phyloP scores from a whole-genome alignment of 139 green algal genomes.

The Chlorella sp. region DNA sequence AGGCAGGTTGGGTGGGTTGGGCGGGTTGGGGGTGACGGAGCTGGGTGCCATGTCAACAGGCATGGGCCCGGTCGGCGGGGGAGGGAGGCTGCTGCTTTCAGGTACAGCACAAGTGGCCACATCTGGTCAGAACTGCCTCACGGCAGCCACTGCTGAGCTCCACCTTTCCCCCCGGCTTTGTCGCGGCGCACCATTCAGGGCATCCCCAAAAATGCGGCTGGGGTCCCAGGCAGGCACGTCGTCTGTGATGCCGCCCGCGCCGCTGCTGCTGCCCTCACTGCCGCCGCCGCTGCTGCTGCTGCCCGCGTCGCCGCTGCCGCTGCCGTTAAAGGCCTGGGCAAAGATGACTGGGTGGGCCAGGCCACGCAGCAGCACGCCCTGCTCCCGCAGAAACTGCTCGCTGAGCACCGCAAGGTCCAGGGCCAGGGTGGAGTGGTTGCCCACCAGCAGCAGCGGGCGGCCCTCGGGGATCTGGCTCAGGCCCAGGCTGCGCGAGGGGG shows the following conservation, averaged over 20 bases:
- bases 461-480: slow-evolving; percentile 48
- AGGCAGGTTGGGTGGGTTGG: neutral
- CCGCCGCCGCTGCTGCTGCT: neutral
- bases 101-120: too few species aligned
- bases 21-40: too few species aligned
- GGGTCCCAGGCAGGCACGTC: slow-evolving; percentile 34
- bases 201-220: slow-evolving; percentile 12
- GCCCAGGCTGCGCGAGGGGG: slow-evolving; percentile 25
- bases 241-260: neutral
- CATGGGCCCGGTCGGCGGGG: too few species aligned
- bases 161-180: too few species aligned
- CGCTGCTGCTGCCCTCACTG: neutral
- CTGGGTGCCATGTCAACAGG: too few species aligned
- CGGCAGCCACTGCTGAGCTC: too few species aligned
- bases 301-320: neutral
- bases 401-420: slow-evolving; percentile 85
- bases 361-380: slow-evolving; percentile 74
- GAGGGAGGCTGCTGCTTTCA: too few species aligned
- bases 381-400: slow-evolving; percentile 69
- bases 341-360: slow-evolving; percentile 82
- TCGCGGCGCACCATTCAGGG: neutral
- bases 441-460: slow-evolving; percentile 86
- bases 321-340: neutral
- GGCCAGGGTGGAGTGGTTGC: slow-evolving; percentile 94
- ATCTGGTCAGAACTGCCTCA: too few species aligned